phyloP scores from a whole-genome alignment of 345 rosid genomes.

The Acer saccharum region DNA sequence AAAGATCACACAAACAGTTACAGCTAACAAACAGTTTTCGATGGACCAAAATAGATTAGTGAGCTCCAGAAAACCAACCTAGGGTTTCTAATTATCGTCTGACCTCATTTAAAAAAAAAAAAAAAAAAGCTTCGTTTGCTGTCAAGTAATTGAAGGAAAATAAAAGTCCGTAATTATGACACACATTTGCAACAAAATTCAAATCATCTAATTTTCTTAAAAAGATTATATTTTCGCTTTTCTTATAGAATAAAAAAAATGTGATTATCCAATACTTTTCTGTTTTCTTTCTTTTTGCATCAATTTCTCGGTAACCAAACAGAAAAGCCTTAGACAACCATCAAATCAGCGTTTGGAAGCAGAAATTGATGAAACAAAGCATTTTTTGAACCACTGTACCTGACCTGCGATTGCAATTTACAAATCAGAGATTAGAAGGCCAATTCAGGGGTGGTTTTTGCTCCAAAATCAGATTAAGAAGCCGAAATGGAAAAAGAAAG shows the following conservation, averaged over 20 bases:
- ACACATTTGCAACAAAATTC: not conserved
- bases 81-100: not conserved
- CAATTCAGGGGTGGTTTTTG: not conserved
- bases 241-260: not conserved
- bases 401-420: constrained; percentile 6
- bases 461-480: not conserved
- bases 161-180: not conserved
- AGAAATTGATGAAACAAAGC: not conserved
- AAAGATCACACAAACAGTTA: not conserved
- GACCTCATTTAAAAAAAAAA: not conserved
- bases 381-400: constrained; percentile 5
- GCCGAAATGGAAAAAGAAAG: not conserved
- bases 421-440: not conserved
- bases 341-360: not conserved
- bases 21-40: not conserved
- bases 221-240: not conserved
- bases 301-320: constrained; percentile 4
- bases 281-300: not conserved
- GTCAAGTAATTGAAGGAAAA: too few species aligned
- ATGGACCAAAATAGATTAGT: not conserved
- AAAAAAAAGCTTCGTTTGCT: too few species aligned
- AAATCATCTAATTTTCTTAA: not conserved
- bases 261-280: not conserved
- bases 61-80: not conserved
- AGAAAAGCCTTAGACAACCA: not conserved